A percentile compares a stretch with the other conserved stretches of the same genome.
These are phyloP conservation scores for Globomyces pollinis-pini DNA, from an alignment of 192 early-diverging fungal genomes.

Conservation along the genomic window DNA sequence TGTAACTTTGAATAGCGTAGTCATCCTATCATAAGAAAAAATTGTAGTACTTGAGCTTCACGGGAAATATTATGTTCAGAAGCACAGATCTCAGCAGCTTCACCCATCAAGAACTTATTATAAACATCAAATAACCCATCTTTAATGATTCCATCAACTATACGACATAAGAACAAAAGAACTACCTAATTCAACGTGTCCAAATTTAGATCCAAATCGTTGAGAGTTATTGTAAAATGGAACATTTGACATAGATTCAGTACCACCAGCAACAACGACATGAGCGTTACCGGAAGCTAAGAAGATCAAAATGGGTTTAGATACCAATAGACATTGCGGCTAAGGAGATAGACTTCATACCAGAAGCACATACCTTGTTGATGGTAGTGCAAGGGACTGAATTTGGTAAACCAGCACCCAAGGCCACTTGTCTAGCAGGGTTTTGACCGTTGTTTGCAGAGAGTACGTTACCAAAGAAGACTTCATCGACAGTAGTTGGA, in stretches of 20 bases:
- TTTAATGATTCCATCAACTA: slow-evolving; percentile 64
- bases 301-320: no score
- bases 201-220: slow-evolving; percentile 59
- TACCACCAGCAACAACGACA: slow-evolving; percentile 76
- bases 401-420: slow-evolving; percentile 76
- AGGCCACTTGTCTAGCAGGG: slow-evolving; percentile 87
- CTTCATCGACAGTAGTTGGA: slow-evolving; percentile 82
- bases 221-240: slow-evolving; percentile 63
- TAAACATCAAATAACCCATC: slow-evolving; percentile 54
- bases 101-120: slow-evolving; percentile 44
- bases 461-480: slow-evolving; percentile 93
- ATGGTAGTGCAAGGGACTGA: slow-evolving; percentile 87
- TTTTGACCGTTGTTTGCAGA: slow-evolving; percentile 84
- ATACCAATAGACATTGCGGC: slow-evolving; percentile 64
- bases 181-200: slow-evolving; percentile 59
- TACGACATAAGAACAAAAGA: not conserved
- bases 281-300: slow-evolving; percentile 37
- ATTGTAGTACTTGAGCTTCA: slow-evolving; percentile 37
- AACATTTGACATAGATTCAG: slow-evolving; percentile 95
- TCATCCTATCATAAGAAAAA: slow-evolving; percentile 59
- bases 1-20: slow-evolving; percentile 78
- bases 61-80: slow-evolving; percentile 79
- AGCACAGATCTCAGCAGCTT: slow-evolving; percentile 60
- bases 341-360: slow-evolving; percentile 90
- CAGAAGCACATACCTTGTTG: slow-evolving; percentile 98